Percentiles rank a stretch among this genome's conserved stretches.
Evolutionary conservation across 495 filamentous ascomycete genomes (phyloP).

Genomic region (Clohesyomyces aquaticus): DNA sequence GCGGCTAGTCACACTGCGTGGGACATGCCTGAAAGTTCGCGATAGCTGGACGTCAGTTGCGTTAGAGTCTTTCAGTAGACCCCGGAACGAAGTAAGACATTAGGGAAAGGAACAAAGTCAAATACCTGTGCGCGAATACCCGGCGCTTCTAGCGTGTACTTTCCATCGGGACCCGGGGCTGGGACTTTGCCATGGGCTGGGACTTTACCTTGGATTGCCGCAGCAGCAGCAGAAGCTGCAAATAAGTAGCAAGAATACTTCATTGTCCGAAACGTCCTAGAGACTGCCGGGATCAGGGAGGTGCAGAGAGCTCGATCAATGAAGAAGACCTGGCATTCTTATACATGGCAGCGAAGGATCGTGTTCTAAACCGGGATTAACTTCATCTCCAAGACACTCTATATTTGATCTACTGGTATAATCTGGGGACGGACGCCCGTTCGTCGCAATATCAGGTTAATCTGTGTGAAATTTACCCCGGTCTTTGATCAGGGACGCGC

Average conservation of each 20-base stretch:
- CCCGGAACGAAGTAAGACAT: neutral
- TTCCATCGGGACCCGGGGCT: constrained; percentile 47
- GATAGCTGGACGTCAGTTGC: no score
- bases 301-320: constrained; percentile 5
- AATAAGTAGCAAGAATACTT: constrained; percentile 15
- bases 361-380: constrained; percentile 3
- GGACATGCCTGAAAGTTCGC: no score
- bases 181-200: constrained; percentile 6
- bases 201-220: neutral
- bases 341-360: constrained; percentile 20
- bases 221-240: constrained; percentile 22
- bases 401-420: constrained; percentile 34
- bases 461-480: constrained; percentile 33
- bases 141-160: constrained; percentile 55
- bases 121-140: constrained; percentile 59
- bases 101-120: neutral
- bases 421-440: constrained; percentile 22
- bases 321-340: constrained; percentile 21
- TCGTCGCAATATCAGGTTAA: constrained; percentile 28
- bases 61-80: neutral
- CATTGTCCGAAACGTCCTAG: constrained; percentile 10
- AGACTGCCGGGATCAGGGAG: constrained; percentile 1
- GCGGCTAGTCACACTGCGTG: no score
- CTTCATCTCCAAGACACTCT: constrained; percentile 16
- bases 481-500: constrained; percentile 22